Percentiles rank a stretch among this genome's conserved stretches.
phyloP scores from a whole-genome alignment of 345 rosid genomes.

The Abelmoschus esculentus region DNA sequence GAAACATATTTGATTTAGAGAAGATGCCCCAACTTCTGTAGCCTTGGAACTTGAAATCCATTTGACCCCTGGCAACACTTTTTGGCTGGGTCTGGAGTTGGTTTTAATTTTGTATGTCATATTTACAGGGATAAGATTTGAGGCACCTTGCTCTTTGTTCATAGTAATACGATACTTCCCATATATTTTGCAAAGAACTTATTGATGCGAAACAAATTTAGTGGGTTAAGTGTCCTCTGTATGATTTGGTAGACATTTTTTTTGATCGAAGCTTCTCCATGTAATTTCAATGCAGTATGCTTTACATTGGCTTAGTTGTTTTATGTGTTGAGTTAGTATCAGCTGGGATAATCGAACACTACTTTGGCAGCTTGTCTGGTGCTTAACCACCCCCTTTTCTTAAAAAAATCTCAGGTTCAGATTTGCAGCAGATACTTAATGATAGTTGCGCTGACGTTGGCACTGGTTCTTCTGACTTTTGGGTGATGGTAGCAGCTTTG shows the following conservation, averaged over 20 bases:
- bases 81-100: constrained; percentile 3
- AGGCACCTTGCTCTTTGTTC: not conserved
- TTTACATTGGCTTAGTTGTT: not conserved
- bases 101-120: not conserved
- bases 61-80: not conserved
- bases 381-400: not conserved
- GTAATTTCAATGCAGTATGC: not conserved
- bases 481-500: constrained; percentile 97
- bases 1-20: not conserved
- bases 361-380: not conserved
- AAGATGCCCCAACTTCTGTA: not conserved
- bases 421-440: constrained; percentile 46
- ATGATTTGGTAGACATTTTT: not conserved
- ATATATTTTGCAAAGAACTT: not conserved
- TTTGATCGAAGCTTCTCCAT: not conserved
- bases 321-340: not conserved
- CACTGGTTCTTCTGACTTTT: constrained; percentile 71
- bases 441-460: constrained; percentile 61
- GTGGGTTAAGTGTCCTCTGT: not conserved
- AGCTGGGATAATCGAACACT: not conserved
- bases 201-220: not conserved
- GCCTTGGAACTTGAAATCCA: not conserved
- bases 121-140: constrained; percentile 1
- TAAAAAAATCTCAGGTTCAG: constrained; percentile 41
- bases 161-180: not conserved